A percentile compares a stretch with the other conserved stretches of the same genome.
Conservation (phyloP, 306 rosid genomes). For the Trifolium repens region DNA sequence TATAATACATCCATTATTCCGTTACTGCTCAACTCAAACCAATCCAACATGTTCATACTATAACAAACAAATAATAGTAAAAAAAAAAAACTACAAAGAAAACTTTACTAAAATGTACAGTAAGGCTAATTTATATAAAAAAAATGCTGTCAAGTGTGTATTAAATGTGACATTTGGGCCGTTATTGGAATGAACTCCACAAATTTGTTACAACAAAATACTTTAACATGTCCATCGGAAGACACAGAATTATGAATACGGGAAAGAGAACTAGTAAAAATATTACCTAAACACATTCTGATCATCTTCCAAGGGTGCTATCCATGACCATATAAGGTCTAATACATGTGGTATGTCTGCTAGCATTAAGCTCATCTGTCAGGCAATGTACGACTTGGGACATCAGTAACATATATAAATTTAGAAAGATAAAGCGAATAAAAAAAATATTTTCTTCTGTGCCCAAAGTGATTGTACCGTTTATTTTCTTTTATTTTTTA, state of each 20-base stretch:
- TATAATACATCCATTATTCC: conserved; percentile 2
- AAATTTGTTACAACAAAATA: conserved; percentile 24
- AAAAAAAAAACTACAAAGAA: not conserved
- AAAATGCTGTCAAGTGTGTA: not conserved
- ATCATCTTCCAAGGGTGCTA: conserved; percentile 86
- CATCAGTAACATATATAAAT: conserved; percentile 34
- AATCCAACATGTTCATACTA: conserved; percentile 12
- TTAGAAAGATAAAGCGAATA: conserved; percentile 16
- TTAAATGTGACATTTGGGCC: conserved; percentile 31
- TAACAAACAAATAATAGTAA: not conserved
- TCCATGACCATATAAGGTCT: conserved; percentile 97
- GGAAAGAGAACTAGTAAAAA: conserved; percentile 34
- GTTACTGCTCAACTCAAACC: conserved; percentile 7
- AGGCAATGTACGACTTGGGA: conserved; percentile 39
- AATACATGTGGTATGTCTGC: conserved; percentile 87
- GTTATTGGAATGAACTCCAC: conserved; percentile 21
- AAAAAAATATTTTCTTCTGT: not conserved
- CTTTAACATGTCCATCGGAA: conserved; percentile 21
- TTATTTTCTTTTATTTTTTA: conserved; percentile 12
- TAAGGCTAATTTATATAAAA: not conserved
- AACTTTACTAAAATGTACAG: not conserved
- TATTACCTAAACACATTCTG: conserved; percentile 72
- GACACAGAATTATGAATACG: conserved; percentile 19
- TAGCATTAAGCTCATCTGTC: conserved; percentile 86
- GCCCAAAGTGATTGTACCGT: conserved; percentile 4